These are phyloP conservation scores for Eimeria acervulina DNA, from an alignment of 169 alveolate species.

Conservation along the genomic window DNA sequence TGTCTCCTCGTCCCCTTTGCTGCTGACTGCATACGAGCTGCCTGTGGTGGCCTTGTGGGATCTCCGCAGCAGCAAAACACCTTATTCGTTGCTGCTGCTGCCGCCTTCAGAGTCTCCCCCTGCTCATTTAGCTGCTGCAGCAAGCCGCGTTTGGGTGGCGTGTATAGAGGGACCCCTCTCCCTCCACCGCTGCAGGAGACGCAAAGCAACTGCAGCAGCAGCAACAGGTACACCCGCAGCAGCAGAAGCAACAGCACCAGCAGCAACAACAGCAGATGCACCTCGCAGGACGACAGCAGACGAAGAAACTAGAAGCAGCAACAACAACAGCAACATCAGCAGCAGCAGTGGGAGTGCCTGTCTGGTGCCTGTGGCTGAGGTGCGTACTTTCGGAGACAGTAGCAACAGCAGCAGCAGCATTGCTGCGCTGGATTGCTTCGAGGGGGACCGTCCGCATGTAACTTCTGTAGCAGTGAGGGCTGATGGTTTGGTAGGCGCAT, in stretches of 20 bases:
- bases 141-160: conserved; percentile 1
- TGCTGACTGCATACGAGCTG: conserved; percentile 60
- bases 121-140: background rate
- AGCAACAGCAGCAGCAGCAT: background rate
- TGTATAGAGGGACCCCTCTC: conserved; percentile 23
- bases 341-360: background rate
- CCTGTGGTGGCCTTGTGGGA: conserved; percentile 36
- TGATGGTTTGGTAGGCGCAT: conserved; percentile 28
- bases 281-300: background rate
- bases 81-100: conserved; percentile 7
- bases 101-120: conserved; percentile 13
- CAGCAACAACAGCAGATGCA: background rate
- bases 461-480: background rate
- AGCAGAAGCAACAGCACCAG: background rate
- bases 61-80: background rate
- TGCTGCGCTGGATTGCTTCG: background rate
- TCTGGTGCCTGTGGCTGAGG: conserved; percentile 15
- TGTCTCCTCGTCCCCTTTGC: background rate
- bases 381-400: background rate
- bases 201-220: background rate
- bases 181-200: background rate
- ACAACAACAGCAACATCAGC: background rate
- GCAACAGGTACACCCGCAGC: background rate
- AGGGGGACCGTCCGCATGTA: background rate
- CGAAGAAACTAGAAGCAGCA: background rate